phyloP scores from a whole-genome alignment of 495 filamentous ascomycete species.

The Neurospora cerealis region DNA sequence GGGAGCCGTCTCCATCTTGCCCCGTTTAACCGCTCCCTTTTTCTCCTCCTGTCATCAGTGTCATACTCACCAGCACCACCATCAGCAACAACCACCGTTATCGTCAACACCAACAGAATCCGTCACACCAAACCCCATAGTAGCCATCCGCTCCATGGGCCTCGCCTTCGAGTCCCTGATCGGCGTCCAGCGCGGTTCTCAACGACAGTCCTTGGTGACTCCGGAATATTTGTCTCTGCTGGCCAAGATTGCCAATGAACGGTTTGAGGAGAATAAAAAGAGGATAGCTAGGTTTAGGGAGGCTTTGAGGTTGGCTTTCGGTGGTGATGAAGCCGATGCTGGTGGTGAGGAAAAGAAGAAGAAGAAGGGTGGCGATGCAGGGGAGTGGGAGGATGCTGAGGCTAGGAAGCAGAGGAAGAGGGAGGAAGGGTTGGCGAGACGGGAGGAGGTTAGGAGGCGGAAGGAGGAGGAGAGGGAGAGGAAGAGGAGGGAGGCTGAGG shows the following conservation, averaged over 20 bases:
- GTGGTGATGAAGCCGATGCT: neutral
- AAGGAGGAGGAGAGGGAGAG: conserved; percentile 2
- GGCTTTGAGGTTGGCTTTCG: conserved; percentile 27
- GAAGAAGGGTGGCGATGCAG: conserved; percentile 2
- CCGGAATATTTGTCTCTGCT: conserved; percentile 54
- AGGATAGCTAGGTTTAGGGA: conserved; percentile 53
- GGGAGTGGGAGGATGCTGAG: conserved; percentile 49
- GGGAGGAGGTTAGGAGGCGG: conserved; percentile 19
- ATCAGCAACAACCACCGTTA: neutral
- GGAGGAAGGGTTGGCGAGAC: conserved; percentile 47
- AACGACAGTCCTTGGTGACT: conserved; percentile 34
- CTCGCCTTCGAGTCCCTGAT: conserved; percentile 70
- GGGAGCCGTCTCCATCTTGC: conserved; percentile 47
- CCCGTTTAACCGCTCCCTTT: neutral
- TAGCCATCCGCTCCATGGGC: conserved; percentile 73
- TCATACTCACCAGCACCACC: conserved; percentile 24
- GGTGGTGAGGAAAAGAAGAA: conserved; percentile 4
- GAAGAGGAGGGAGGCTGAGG: neutral
- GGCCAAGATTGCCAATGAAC: conserved; percentile 58
- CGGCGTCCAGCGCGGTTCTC: conserved; percentile 39
- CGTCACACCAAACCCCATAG: conserved; percentile 51
- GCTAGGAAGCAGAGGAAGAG: conserved; percentile 49
- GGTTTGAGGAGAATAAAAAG: conserved; percentile 65
- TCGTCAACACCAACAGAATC: conserved; percentile 9
- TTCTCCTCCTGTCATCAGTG: neutral